Percentiles rank a stretch among this genome's conserved stretches.
phyloP scores from a whole-genome alignment of 75 land plant species.

The Sequoiadendron giganteum region DNA sequence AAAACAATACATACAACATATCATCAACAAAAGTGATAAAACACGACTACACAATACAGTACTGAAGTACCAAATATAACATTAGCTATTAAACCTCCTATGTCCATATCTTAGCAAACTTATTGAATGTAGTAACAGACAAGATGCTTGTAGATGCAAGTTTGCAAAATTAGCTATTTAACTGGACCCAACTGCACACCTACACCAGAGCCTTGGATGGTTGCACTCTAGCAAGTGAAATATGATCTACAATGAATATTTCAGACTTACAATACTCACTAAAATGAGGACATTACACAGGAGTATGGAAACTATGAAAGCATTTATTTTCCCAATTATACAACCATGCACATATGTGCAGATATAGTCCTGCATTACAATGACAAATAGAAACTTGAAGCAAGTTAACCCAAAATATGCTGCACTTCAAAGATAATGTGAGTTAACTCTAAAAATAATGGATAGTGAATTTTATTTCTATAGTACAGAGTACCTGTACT shows the following conservation, averaged over 20 bases:
- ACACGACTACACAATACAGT: neutral
- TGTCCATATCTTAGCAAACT: neutral
- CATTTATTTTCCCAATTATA: neutral
- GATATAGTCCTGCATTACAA: neutral
- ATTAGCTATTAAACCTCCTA: neutral
- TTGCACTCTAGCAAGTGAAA: too few species aligned
- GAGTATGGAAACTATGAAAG: too few species aligned
- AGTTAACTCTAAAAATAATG: too few species aligned
- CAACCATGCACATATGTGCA: neutral
- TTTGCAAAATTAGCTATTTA: neutral
- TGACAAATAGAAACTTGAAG: neutral
- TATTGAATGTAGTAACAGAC: neutral
- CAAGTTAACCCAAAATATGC: neutral
- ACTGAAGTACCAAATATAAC: neutral
- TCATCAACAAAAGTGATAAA: neutral
- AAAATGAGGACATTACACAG: too few species aligned
- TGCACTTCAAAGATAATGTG: neutral
- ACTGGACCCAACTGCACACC: neutral
- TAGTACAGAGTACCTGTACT: neutral
- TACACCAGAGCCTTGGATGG: neutral
- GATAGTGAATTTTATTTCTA: neutral
- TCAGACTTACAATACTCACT: neutral
- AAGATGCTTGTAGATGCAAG: neutral
- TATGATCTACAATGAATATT: too few species aligned
- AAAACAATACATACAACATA: neutral